phyloP scores from a whole-genome alignment of 768 basidiomycete genomes.

The Tricholoma terreum region DNA sequence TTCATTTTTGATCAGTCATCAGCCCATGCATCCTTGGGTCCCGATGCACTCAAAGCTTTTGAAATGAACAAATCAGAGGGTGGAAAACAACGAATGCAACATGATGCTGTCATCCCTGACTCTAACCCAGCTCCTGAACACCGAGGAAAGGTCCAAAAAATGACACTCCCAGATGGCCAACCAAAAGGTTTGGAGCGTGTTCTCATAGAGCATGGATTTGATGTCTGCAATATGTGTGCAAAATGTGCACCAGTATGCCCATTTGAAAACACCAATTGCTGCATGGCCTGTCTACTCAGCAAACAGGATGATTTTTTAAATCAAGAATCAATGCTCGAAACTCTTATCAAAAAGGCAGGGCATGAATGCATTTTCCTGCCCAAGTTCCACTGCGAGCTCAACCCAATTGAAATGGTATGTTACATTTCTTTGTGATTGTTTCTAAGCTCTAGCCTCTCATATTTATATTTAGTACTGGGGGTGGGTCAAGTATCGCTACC shows the following conservation, averaged over 20 bases:
- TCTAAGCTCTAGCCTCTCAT: too few species aligned
- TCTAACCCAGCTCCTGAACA: constrained; percentile 21
- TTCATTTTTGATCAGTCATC: constrained; percentile 22
- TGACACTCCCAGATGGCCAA: constrained; percentile 29
- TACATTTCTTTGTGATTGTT: not conserved
- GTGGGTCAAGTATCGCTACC: constrained; percentile 2
- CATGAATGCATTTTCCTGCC: constrained; percentile 21
- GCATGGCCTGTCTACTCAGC: constrained; percentile 35
- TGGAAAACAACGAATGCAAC: constrained; percentile 25
- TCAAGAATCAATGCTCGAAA: constrained; percentile 32
- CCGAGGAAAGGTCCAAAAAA: constrained; percentile 32
- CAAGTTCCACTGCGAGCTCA: constrained; percentile 10
- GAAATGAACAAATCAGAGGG: constrained; percentile 30
- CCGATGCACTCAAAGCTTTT: constrained; percentile 31
- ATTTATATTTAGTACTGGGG: constrained; percentile 1
- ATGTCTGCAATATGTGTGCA: constrained; percentile 26
- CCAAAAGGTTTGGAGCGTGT: constrained; percentile 34
- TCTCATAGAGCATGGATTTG: constrained; percentile 39
- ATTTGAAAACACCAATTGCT: constrained; percentile 29
- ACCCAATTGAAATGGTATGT: constrained; percentile 44
- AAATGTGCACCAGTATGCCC: constrained; percentile 39
- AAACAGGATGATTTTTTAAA: constrained; percentile 17
- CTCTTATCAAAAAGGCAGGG: constrained; percentile 26
- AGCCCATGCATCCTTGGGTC: constrained; percentile 27
- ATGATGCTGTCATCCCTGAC: constrained; percentile 26